A percentile compares a stretch with the other conserved stretches of the same genome.
Evolutionary conservation across 179 eudicot species (phyloP).

Genomic region (Camellia oleifera): DNA sequence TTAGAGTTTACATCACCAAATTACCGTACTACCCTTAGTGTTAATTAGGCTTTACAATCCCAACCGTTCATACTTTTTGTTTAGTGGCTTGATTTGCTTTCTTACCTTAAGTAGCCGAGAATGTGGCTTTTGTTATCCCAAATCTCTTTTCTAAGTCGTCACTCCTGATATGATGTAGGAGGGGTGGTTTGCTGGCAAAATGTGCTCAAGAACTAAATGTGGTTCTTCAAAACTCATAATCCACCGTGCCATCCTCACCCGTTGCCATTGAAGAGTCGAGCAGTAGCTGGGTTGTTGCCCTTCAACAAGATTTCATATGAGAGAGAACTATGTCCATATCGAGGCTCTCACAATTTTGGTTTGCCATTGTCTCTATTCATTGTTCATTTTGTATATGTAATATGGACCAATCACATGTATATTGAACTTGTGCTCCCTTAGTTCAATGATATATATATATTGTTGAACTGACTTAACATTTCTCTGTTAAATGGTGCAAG

Average conservation of each 20-base stretch:
- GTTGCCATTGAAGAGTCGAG: background rate
- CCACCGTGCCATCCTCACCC: background rate
- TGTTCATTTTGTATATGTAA: constrained; percentile 15
- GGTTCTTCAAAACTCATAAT: constrained; percentile 46
- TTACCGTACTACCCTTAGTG: too few species aligned
- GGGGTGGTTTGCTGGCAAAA: constrained; percentile 67
- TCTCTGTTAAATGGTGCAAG: too few species aligned
- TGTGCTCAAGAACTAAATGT: constrained; percentile 65
- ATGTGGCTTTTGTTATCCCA: background rate
- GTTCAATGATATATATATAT: background rate
- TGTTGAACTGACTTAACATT: too few species aligned
- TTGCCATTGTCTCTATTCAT: background rate
- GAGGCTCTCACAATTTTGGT: constrained; percentile 11
- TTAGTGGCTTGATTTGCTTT: background rate
- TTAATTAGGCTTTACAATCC: background rate
- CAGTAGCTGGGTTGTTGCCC: background rate
- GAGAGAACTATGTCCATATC: constrained; percentile 12
- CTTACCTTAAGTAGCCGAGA: background rate
- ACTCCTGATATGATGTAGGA: constrained; percentile 34
- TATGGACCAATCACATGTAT: background rate
- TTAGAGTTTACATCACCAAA: too few species aligned
- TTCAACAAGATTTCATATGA: constrained; percentile 3
- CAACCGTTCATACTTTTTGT: background rate
- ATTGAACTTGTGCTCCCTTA: background rate
- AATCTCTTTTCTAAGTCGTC: background rate